These are phyloP conservation scores for Epichloe glyceriae DNA, from an alignment of 2,329 filamentous ascomycete genomes.

Conservation along the genomic window DNA sequence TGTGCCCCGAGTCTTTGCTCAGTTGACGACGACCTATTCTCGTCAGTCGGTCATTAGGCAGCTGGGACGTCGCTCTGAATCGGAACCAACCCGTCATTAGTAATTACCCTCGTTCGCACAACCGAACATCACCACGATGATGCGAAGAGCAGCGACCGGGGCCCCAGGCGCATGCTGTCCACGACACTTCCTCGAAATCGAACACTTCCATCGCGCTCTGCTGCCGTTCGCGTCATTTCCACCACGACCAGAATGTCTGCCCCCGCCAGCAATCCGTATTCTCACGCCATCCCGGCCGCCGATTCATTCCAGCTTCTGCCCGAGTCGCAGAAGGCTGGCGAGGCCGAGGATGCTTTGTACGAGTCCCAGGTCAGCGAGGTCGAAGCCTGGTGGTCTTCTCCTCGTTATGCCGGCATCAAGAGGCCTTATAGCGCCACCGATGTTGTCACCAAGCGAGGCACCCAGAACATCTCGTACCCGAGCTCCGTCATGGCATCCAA, in stretches of 20 bases:
- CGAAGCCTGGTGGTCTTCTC: constrained; percentile 78
- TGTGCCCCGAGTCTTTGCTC: background rate
- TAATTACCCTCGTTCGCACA: background rate
- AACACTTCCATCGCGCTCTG: constrained; percentile 7
- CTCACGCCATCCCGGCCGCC: constrained; percentile 30
- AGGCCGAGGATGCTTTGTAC: constrained; percentile 74
- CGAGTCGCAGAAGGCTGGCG: constrained; percentile 62
- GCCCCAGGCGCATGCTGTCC: constrained; percentile 16
- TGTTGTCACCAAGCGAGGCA: constrained; percentile 85
- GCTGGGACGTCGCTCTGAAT: too few species aligned
- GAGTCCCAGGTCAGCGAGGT: constrained; percentile 75
- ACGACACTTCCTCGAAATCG: constrained; percentile 9
- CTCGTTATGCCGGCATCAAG: constrained; percentile 79
- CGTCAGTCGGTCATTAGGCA: too few species aligned
- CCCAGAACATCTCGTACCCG: constrained; percentile 75
- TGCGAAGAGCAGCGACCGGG: constrained; percentile 21
- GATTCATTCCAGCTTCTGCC: constrained; percentile 80
- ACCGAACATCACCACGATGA: constrained; percentile 11
- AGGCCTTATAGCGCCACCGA: constrained; percentile 82
- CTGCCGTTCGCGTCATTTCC: constrained; percentile 18
- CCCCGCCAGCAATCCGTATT: constrained; percentile 15
- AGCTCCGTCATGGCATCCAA: constrained; percentile 93
- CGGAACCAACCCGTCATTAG: too few species aligned
- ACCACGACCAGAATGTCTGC: constrained; percentile 19
- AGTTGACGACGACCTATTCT: too few species aligned